Conservation (phyloP, 2,329 filamentous ascomycete species). For the Fusarium humuli region DNA sequence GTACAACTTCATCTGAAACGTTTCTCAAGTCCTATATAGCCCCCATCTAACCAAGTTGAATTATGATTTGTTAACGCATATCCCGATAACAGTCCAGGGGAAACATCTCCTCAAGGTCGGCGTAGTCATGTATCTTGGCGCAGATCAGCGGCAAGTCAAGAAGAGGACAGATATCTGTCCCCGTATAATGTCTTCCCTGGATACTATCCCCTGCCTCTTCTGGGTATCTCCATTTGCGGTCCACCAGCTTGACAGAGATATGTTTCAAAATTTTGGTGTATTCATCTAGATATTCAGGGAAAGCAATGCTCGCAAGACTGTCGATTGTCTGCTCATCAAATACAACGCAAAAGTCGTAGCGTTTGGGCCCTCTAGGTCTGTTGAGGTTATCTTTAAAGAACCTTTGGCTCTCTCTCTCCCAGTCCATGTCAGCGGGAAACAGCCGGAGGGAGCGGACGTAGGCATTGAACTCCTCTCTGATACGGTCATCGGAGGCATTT, state of each 20-base stretch:
- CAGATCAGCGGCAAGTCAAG: conserved; percentile 14
- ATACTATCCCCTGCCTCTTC: not conserved
- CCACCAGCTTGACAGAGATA: conserved; percentile 7
- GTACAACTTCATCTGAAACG: too few relatives aligned
- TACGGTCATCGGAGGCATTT: conserved; percentile 21
- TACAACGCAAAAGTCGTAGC: conserved; percentile 8
- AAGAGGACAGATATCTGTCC: conserved; percentile 15
- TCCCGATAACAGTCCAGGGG: not conserved
- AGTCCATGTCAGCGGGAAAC: not conserved
- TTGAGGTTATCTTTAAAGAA: not conserved
- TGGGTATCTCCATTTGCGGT: conserved; percentile 14
- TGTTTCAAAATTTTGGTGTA: not conserved
- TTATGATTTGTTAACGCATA: too few relatives aligned
- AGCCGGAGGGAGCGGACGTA: conserved; percentile 5
- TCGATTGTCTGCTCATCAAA: conserved; percentile 4
- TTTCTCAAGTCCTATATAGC: too few relatives aligned
- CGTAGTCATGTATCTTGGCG: not conserved
- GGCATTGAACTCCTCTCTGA: conserved; percentile 33
- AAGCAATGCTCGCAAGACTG: not conserved
- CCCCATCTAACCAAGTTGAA: too few relatives aligned
- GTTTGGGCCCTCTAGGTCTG: not conserved
- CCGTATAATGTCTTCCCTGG: conserved; percentile 4
- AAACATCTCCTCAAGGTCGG: conserved; percentile 10
- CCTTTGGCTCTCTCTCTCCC: not conserved
- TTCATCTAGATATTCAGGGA: not conserved